Base-by-base conservation (phyloP, 768 basidiomycete species). In the Phlebiopsis flavidoalba region DNA sequence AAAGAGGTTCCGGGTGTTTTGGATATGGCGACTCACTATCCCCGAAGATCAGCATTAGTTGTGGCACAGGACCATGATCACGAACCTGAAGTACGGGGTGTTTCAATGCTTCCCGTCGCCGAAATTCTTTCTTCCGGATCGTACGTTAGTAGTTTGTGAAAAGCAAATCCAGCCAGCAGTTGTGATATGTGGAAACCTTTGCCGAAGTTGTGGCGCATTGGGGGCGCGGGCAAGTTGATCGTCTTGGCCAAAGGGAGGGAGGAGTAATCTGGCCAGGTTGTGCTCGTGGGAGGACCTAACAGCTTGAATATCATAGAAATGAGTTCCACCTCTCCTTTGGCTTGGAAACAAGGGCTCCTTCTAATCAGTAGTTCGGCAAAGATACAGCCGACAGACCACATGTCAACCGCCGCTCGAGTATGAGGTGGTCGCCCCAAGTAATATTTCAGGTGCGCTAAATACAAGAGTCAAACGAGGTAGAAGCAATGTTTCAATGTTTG, bases 301-400 rank as follows among this genome's bases (percentile, higher is more conserved):
- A 98, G 84, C 71, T 90, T 94, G 79, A 97, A 96, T 56, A 98
- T 96, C 87, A 93, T 91, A 53, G 85, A 83, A 52, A 98, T 79
- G 63, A 98, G 86, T 69, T 99, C 96, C 14, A 96, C 78, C 71
- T 99, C 97, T 43, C 87, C 87, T 69, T 95, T 89, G n/a, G 95
- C 95, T 75, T 95, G 96, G 72, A 98, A 94, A n/a, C 98, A 79
- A 2, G 97, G 94, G 72, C 97, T 94, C 64, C 95, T 95, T 31
- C n/a, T n/a, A 66, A 96, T 79, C 67, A 99, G 84, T 52, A 99
- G 79, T 72, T 99, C 97, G 14, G 92, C 95, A 69, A 98, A 98
- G 65, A 99, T 98, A 78, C 97, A 99, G 8, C 97, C 97, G 10
- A 97, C 93, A 53, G 93, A 96, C 97, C 97, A 99, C 83, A 98